Conservation (phyloP, 2,329 filamentous ascomycete species). For the Thelonectria rubi region DNA sequence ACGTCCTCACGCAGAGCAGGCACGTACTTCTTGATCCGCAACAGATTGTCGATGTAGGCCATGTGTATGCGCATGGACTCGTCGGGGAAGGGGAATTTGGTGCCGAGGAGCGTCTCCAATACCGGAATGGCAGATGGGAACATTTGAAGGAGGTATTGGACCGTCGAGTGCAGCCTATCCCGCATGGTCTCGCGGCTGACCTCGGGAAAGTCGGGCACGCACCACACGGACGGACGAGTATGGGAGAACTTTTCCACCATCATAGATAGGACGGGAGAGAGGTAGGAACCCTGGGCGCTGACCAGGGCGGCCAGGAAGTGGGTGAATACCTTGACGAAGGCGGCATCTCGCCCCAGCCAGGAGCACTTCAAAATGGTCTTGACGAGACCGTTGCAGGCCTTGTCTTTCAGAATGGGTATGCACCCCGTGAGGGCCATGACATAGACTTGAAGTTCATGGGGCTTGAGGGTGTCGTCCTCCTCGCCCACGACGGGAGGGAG, state of each 20-base stretch:
- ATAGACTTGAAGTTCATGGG: conserved; percentile 67
- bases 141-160: conserved; percentile 80
- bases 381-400: conserved; percentile 67
- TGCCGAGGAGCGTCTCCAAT: conserved; percentile 71
- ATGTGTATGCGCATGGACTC: conserved; percentile 83
- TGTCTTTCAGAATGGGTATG: conserved; percentile 66
- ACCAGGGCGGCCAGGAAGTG: conserved; percentile 77
- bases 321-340: conserved; percentile 73
- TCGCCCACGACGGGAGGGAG: conserved; percentile 51
- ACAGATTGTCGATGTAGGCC: conserved; percentile 86
- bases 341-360: conserved; percentile 72
- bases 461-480: conserved; percentile 59
- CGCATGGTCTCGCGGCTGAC: conserved; percentile 74
- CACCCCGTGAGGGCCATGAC: conserved; percentile 70
- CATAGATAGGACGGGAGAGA: conserved; percentile 78
- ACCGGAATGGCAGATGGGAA: conserved; percentile 81
- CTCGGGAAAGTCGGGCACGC: conserved; percentile 61
- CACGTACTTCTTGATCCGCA: conserved; percentile 79
- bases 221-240: conserved; percentile 56
- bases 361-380: conserved; percentile 66
- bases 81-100: conserved; percentile 78
- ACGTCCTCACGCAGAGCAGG: conserved; percentile 82
- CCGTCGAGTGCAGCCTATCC: conserved; percentile 76
- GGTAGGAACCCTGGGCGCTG: conserved; percentile 83
- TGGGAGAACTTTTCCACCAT: conserved; percentile 80